Base-by-base conservation (phyloP, 2,329 filamentous ascomycete species). In the Cladophialophora carrionii region DNA sequence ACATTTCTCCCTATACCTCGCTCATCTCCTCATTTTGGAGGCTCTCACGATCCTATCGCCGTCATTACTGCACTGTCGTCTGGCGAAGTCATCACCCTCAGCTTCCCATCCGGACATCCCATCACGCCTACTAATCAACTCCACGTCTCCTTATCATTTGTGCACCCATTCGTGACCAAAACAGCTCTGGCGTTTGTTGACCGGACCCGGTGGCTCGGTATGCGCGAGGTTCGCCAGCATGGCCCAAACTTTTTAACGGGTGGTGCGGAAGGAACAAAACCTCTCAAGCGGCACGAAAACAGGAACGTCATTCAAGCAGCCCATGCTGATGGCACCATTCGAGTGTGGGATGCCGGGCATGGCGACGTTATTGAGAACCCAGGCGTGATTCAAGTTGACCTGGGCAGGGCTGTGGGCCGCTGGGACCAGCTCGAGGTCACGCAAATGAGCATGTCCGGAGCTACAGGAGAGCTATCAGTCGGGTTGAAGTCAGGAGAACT, bases 81-180 rank as follows among this genome's bases (percentile, higher is more conserved):
- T 1, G 95, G 95, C 24, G 94, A 98, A 78, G 79, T 98, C 31
- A 84, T 96, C 58, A 96, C 94, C 0, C 80, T 98, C 75, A 96
- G 89, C 72, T 98, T 98, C 74, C 95, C 95, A 0, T 95, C 89
- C 55, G 95, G 95, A 31, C 90, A 93, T 76, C 90, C 92, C 0
- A 96, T 98, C 62, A 90, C 88, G 31, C 92, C 95, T 1, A 96
- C 93, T 3, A 96, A 97, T 73, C 91, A 96, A 77, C 84, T 99
- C 5, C 94, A 96, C 73, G 86, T 93, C 0, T 96, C 90, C 2
- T 79, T 97, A 53, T 90, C 90, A 1, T 90, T 97, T 68, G 89
- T 96, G 6, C 92, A 97, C 73, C 95, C 95, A 0, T 98, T 96
- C 74, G 87, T 95, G 64, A 90, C 87, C 61, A 87, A 88, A 57